Evolutionary conservation across 1,139 yeast species (phyloP), one percentile per base, ranked within the genome.

Genomic region (Kodamaea arcana): DNA sequence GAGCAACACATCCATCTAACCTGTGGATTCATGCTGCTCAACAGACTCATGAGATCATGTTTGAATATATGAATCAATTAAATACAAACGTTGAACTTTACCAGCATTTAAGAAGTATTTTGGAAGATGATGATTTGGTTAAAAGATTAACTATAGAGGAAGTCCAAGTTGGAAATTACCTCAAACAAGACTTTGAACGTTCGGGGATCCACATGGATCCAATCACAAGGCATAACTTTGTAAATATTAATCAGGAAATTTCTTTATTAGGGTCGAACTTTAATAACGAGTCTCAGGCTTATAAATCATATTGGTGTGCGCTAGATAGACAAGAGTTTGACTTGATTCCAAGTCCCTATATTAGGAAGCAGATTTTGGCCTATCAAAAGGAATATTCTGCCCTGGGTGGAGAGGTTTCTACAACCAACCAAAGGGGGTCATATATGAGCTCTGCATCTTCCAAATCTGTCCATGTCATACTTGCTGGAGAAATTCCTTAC

Each of bases 41-140:
- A 51, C 72, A 75, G 35, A 83, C 94, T 21, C 97, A 92, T 52
- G 95, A 87, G 49, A 69, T 79, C 44, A 77, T 92, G 83, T 92
- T 83, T 59, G 95, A 88, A 46, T 90, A 83, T 57, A 94, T 92
- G 99, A 92, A 88, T 58, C 77, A 83, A 41, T 67, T 92, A 32
- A 92, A 92, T 56, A 92, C 97, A 5, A 83, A 87, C 40, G 85
- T 81, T 12, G 83, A 77, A 30, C 66, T 92, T 28, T 87, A 82
- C 51, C 59, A 64, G 29, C 77, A 74, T 35, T 67, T 92, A 31
- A 71, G 73, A 23, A 58, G 59, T 12, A 81, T 84, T 1, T 58
- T 90, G 40, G 56, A 65, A 3, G 72, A 73, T 32, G 54, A 62
- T 4, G 36, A 44, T 4, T 58, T 82, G 1, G 39, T 54, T 3